Conservation (phyloP, 495 filamentous ascomycete genomes). For the Penicillium canariense region DNA sequence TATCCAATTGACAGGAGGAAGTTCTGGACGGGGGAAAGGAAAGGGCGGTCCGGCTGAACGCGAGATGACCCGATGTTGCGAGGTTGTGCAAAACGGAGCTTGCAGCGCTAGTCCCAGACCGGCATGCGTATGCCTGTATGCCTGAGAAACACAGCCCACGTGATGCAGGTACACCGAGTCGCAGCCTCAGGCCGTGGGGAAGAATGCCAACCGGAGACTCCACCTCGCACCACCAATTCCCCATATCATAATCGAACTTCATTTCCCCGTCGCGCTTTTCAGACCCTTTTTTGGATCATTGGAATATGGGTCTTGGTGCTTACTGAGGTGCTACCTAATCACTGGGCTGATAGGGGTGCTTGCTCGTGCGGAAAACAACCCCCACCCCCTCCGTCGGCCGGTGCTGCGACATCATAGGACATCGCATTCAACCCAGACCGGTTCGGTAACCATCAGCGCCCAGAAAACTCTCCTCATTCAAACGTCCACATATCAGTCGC, state of each 20-base stretch:
- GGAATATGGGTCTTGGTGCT: conserved; percentile 17
- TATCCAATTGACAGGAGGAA: conserved; percentile 37
- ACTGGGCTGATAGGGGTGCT: conserved; percentile 24
- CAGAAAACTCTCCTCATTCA: conserved; percentile 15
- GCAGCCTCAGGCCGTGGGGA: conserved; percentile 32
- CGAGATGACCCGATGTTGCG: conserved; percentile 45
- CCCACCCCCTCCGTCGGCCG: conserved; percentile 34
- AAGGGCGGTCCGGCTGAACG: conserved; percentile 40
- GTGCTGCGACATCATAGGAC: conserved; percentile 35
- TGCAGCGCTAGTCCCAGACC: conserved; percentile 22
- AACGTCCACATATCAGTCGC: conserved; percentile 4
- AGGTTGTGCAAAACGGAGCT: conserved; percentile 52
- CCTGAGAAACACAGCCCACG: conserved; percentile 15
- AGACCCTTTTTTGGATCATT: conserved; percentile 1
- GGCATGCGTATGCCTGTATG: background rate
- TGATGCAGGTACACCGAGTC: conserved; percentile 9
- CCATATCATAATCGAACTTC: conserved; percentile 22
- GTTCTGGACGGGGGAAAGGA: conserved; percentile 18
- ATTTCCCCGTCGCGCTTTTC: conserved; percentile 3
- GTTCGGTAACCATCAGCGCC: conserved; percentile 35
- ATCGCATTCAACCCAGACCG: conserved; percentile 27
- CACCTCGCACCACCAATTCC: conserved; percentile 29
- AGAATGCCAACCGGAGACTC: conserved; percentile 28
- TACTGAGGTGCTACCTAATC: conserved; percentile 13
- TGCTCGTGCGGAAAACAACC: conserved; percentile 14